Evolutionary conservation across 345 rosid genomes (phyloP).

Genomic region (Microcos paniculata): DNA sequence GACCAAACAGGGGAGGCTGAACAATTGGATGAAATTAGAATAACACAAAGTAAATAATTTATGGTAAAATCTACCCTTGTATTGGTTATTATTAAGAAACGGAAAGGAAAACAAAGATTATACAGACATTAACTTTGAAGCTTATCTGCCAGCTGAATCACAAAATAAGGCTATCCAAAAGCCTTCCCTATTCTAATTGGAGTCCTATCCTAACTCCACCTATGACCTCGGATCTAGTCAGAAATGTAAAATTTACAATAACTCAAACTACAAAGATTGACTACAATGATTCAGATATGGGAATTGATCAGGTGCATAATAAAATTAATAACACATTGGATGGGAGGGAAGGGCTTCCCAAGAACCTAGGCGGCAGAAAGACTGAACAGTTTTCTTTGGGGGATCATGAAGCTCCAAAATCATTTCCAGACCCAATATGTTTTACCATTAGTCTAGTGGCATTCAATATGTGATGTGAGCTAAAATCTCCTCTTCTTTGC

Average conservation of each 20-base stretch:
- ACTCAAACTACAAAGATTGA: not conserved
- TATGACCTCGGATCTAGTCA: not conserved
- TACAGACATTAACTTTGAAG: not conserved
- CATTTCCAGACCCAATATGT: not conserved
- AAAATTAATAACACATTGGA: not conserved
- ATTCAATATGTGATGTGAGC: not conserved
- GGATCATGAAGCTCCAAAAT: not conserved
- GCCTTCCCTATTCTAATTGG: too few relatives aligned
- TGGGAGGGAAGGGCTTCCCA: not conserved
- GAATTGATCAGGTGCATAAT: not conserved
- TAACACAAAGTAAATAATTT: not conserved
- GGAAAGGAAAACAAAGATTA: not conserved
- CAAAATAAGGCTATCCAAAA: slow-evolving; percentile 1
- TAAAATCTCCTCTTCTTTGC: not conserved
- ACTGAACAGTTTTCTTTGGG: too few relatives aligned
- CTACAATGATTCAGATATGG: not conserved
- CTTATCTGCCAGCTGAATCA: not conserved
- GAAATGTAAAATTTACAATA: not conserved
- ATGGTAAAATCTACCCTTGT: not conserved
- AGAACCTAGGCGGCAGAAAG: not conserved
- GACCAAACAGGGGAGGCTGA: not conserved
- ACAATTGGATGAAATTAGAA: not conserved
- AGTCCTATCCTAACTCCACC: not conserved
- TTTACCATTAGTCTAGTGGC: not conserved
- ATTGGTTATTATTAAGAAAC: not conserved